Evolutionary conservation across 1,139 yeast species (phyloP), one percentile per base, ranked within the genome.

Genomic region (Pichia sp.): DNA sequence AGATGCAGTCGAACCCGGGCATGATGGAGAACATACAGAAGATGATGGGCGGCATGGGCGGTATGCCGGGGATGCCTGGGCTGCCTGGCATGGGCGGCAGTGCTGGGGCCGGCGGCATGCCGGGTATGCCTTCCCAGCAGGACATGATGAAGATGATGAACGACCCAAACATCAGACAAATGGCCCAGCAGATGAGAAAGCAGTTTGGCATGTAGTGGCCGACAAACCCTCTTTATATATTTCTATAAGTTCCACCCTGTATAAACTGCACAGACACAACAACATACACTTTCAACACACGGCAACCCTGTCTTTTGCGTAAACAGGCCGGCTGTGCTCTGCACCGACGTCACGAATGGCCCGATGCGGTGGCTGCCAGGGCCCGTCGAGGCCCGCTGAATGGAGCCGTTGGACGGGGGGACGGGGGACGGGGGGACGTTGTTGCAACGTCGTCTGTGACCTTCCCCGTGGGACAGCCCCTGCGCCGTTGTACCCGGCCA

Each of bases 21-120:
- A 75, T 85, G 81, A 84, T 85, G 88, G 72, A 76, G 55, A 77
- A 76, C 55, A 72, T 77, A 70, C 76, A 75, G 75, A 71, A 71
- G 57, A 77, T 78, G 81, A 72, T 79, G 69, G 79, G 80, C 43
- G 79, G 77, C 44, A 74, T 73, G 44, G 76, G 64, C 8, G 61
- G 62, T 8, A 52, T 54, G 54, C 58, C 57, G 6, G 61, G 60
- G 4, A 58, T 56, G 56, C 63, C 63, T n/a, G 76, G 78, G 47
- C 54, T 58, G 57, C 59, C 61, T 8, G 60, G 59, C 34, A 48
- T 47, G 52, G 56, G 56, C 2, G 55, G 70, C 23, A 19, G 23
- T 19, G 23, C 23, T 19, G 23, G 23, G 23, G 23, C 23, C 23
- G 23, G 23, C 23, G 23, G 23, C 23, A 19, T 19, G 23, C 23